These are phyloP conservation scores for Vanderwaltozyma tropicalis DNA, from an alignment of 805 yeast species.

Conservation along the genomic window DNA sequence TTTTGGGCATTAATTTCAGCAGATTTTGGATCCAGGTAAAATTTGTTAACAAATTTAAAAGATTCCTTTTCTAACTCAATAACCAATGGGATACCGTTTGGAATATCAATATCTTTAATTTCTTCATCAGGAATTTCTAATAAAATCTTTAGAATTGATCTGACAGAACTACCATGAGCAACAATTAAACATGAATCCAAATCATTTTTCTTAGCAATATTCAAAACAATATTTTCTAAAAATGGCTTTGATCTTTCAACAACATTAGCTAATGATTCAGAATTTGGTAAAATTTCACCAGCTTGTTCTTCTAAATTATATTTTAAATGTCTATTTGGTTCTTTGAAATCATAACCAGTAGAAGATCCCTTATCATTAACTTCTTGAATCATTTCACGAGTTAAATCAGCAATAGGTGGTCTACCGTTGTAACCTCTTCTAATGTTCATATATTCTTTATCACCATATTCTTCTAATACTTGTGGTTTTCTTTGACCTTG, in stretches of 20 bases:
- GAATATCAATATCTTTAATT: slow-evolving; percentile 66
- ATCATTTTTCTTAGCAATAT: slow-evolving; percentile 34
- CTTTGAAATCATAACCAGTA: slow-evolving; percentile 29
- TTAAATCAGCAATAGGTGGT: slow-evolving; percentile 41
- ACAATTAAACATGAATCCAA: slow-evolving; percentile 55
- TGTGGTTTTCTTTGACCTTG: slow-evolving; percentile 70
- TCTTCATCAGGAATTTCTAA: slow-evolving; percentile 56
- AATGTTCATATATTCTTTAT: slow-evolving; percentile 65
- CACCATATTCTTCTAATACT: slow-evolving; percentile 54
- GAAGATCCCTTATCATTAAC: slow-evolving; percentile 21
- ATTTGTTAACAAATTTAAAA: slow-evolving; percentile 40
- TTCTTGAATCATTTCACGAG: slow-evolving; percentile 33
- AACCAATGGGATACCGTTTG: slow-evolving; percentile 75
- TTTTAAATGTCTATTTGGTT: slow-evolving; percentile 27
- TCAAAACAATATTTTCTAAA: slow-evolving; percentile 38
- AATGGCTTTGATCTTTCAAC: slow-evolving; percentile 56
- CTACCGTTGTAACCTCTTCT: slow-evolving; percentile 71
- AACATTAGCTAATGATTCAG: slow-evolving; percentile 69
- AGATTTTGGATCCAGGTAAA: slow-evolving; percentile 69
- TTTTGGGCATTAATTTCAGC: slow-evolving; percentile 72
- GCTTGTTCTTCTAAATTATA: slow-evolving; percentile 29
- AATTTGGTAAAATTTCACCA: slow-evolving; percentile 43
- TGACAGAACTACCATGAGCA: slow-evolving; percentile 74
- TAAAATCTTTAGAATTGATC: slow-evolving; percentile 62
- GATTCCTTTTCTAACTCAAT: slow-evolving; percentile 45